Base-by-base conservation (phyloP, 257 asterid genomes). In the Ocimum tenuiflorum region DNA sequence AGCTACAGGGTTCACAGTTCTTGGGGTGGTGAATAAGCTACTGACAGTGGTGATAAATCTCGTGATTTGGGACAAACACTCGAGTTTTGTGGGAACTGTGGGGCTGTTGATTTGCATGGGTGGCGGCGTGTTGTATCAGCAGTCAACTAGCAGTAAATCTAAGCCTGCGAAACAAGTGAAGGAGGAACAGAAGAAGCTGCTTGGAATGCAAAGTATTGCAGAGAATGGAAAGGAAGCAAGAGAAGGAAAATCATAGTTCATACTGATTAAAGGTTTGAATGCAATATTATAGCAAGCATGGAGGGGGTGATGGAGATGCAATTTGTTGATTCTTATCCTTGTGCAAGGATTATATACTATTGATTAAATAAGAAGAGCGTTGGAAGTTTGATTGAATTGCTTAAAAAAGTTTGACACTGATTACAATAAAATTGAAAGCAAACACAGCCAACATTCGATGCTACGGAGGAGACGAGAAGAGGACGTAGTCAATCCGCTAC, bases 1-100 rank as follows among this genome's bases (percentile, higher is more conserved):
- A 41, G 98, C 98, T 0, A 91, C 98, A 0, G 98, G 96, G 19
- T 89, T 91, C 75, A 91, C 98, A 22, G 98, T 91, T 73, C 96
- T 91, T 46, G 96, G 98, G 63, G 85, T 91, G 56, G 96, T 91
- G 49, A 91, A 91, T 86, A 91, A 91, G 60, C 77, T 91, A 5
- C 78, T 91, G 80, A 91, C 98, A 1, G 96, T 91, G 47, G 95
- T 91, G 73, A 91, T 91, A 56, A 91, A 91, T 82, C 80, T 89
- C 2, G 65, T 88, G 7, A 77, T 91, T 63, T 91, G 98, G 98
- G 98, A 91, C 56, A 88, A 91, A 63, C 98, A 91, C 70, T 89
- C 98, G 3, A 66, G 95, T 12, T 38, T 85, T 24, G 79, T 88
- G 74, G 96, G 98, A 17, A 91, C 98, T 10, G 75, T 88, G 3